Evolutionary conservation across 1,139 yeast genomes (phyloP).

Genomic region (Scheffersomyces parashehatae): DNA sequence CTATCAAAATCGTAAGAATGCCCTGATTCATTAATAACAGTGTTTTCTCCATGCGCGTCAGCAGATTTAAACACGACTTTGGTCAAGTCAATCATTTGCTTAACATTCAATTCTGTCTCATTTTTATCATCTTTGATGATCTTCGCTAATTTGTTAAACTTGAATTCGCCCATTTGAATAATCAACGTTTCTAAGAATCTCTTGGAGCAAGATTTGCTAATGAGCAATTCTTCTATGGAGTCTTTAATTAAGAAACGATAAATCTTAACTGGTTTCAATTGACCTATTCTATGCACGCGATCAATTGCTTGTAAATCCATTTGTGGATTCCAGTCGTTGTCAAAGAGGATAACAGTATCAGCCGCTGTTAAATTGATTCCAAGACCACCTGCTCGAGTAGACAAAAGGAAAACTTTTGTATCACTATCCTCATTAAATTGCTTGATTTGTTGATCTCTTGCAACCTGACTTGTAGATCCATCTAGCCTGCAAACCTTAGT

Average conservation of each 20-base stretch:
- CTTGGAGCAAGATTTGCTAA: conserved; percentile 76
- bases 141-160: conserved; percentile 41
- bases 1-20: conserved; percentile 12
- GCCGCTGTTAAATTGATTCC: conserved; percentile 87
- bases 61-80: conserved; percentile 19
- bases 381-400: conserved; percentile 93
- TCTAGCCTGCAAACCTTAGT: conserved; percentile 66
- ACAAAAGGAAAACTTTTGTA: conserved; percentile 61
- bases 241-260: conserved; percentile 74
- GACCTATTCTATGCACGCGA: conserved; percentile 93
- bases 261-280: conserved; percentile 75
- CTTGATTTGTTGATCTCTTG: conserved; percentile 64
- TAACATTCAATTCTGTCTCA: conserved; percentile 17
- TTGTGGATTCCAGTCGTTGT: conserved; percentile 97
- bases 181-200: conserved; percentile 78
- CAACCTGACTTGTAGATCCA: conserved; percentile 67
- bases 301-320: conserved; percentile 96
- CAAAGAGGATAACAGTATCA: conserved; percentile 86
- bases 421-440: conserved; percentile 43
- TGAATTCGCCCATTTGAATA: conserved; percentile 82
- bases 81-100: conserved; percentile 33
- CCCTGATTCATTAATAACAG: conserved; percentile 9
- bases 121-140: conserved; percentile 14
- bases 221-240: conserved; percentile 80
- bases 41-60: conserved; percentile 8